Base-by-base conservation (phyloP, 1,284 basidiomycete genomes). In the Jaminaea rosea region DNA sequence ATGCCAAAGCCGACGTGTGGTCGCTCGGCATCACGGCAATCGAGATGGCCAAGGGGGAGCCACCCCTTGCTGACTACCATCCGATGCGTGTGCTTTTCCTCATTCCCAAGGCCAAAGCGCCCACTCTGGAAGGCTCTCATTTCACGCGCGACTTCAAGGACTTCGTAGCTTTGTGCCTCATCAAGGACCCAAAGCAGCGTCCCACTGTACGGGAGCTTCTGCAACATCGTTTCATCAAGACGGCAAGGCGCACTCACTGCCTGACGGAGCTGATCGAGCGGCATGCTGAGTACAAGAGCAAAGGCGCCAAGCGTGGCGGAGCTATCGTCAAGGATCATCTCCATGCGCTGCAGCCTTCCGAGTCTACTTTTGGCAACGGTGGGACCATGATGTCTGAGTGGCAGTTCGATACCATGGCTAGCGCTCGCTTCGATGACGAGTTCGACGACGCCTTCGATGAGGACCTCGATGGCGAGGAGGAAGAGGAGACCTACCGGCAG, bases 111-210 rank as follows among this genome's bases (percentile, higher is more conserved):
- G 76, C 93, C 0, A 89, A 91, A 62, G 85, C 94, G 4, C 94
- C 94, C 0, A 77, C 77, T 0, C 88, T 92, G 52, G 82, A 79
- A 3, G 87, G 88, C 47, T 72, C 81, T 9, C 65, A 74, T 34
- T 96, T 92, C 73, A 85, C 84, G 15, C 70, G 80, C 5, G 82
- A 84, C 0, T 97, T 98, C 79, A 90, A 90, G 68, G 90, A 96
- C 64, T 98, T 99, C 69, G 84, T 98, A 28, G 78, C 82, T 19
- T 80, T 83, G 47, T 99, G 94, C 76, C 77, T 99, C 58, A 92
- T 90, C 49, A 98, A 98, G 77, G 89, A 96, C 62, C 85, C 92
- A 2, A 79, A 79, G 62, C 69, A 93, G 84, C 85, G 94, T 37
- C 88, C 90, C 1, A 82, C 86, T 2, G 89, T 93, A 26, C 88